These are phyloP conservation scores for Casuarina glauca DNA, from an alignment of 306 rosid species.

Conservation along the genomic window DNA sequence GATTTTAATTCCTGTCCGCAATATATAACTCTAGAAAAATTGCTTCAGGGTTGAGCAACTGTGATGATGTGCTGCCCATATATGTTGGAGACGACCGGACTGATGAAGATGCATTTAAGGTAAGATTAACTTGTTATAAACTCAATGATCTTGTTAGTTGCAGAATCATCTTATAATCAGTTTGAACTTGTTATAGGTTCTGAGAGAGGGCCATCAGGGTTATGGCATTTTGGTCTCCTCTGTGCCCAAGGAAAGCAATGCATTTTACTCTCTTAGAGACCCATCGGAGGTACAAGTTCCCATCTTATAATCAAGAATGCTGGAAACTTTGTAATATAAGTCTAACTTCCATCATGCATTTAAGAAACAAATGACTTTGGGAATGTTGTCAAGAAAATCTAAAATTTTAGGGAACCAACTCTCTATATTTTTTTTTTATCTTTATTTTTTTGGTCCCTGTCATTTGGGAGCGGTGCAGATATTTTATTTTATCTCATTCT, in stretches of 20 bases:
- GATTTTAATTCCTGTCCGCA: conserved; percentile 14
- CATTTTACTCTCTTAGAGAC: conserved; percentile 78
- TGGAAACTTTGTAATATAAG: too few species aligned
- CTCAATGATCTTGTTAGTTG: conserved; percentile 1
- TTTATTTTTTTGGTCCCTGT: not conserved
- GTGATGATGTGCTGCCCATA: conserved; percentile 89
- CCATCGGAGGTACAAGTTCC: conserved; percentile 74
- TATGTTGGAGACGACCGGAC: conserved; percentile 94
- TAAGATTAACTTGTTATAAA: conserved; percentile 22
- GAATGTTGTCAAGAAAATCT: too few species aligned
- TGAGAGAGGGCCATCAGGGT: conserved; percentile 71
- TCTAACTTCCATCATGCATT: too few species aligned
- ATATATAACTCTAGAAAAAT: conserved; percentile 31
- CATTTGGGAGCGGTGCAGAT: not conserved
- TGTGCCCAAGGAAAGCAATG: conserved; percentile 80
- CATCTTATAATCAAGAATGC: not conserved
- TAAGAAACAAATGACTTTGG: too few species aligned
- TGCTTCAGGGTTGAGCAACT: conserved; percentile 57
- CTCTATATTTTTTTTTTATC: too few species aligned
- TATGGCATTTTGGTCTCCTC: conserved; percentile 84
- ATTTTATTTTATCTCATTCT: not conserved
- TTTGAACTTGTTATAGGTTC: conserved; percentile 50
- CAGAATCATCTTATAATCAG: conserved; percentile 6
- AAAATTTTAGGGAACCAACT: too few species aligned
- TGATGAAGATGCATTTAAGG: conserved; percentile 97